phyloP scores from a whole-genome alignment of 768 basidiomycete genomes.

The Dendrothele bispora region DNA sequence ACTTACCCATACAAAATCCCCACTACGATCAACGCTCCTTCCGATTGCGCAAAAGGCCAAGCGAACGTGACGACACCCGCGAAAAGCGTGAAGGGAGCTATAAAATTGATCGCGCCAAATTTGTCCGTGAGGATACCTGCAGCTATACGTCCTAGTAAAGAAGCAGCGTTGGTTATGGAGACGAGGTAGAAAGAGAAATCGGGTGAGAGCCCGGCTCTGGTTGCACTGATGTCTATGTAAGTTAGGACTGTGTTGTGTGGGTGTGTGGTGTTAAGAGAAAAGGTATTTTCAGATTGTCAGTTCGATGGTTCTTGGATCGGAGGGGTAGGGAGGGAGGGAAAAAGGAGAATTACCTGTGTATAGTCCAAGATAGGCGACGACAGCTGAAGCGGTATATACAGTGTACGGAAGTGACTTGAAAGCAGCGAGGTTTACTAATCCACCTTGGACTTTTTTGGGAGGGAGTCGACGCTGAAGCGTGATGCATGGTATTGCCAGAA shows the following conservation, averaged over 20 bases:
- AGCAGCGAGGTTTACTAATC: conserved; percentile 54
- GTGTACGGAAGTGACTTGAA: conserved; percentile 56
- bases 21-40: conserved; percentile 33
- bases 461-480: conserved; percentile 56
- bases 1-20: conserved; percentile 6
- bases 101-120: conserved; percentile 64
- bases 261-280: no score
- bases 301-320: no score
- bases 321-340: no score
- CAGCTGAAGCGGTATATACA: conserved; percentile 55
- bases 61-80: conserved; percentile 61
- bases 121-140: conserved; percentile 56
- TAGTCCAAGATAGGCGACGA: conserved; percentile 62
- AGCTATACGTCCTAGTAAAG: conserved; percentile 47
- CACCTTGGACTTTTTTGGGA: conserved; percentile 51
- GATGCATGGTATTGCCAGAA: conserved; percentile 56
- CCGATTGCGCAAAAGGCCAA: conserved; percentile 64
- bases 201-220: conserved; percentile 30
- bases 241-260: conserved; percentile 38
- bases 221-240: conserved; percentile 52
- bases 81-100: conserved; percentile 58
- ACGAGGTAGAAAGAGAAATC: conserved; percentile 43
- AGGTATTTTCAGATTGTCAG: no score
- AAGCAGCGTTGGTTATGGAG: conserved; percentile 48
- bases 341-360: conserved; percentile 62